phyloP scores from a whole-genome alignment of 2,329 filamentous ascomycete species.

The Colletotrichum cuscutae region DNA sequence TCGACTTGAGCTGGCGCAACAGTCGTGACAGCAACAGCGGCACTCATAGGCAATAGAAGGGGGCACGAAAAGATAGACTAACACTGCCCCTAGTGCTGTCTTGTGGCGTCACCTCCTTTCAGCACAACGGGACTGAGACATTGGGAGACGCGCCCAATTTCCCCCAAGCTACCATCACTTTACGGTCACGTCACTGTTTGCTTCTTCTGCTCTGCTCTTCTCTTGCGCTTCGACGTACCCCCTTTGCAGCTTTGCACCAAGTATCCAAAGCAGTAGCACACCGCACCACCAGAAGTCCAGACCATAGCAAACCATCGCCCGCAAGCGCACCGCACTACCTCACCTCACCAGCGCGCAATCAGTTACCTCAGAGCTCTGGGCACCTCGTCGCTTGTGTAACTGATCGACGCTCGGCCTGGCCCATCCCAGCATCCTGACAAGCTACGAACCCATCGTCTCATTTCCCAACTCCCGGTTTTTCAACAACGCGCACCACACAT shows the following conservation, averaged over 20 bases:
- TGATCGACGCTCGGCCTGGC: slow-evolving; percentile 7
- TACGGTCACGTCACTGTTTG: slow-evolving; percentile 22
- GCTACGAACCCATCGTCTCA: slow-evolving; percentile 21
- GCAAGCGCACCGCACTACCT: not conserved
- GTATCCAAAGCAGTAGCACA: slow-evolving; percentile 2
- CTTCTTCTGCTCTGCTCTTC: slow-evolving; percentile 1
- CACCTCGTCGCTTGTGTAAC: slow-evolving; percentile 14
- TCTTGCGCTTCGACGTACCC: not conserved
- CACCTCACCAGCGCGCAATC: not conserved
- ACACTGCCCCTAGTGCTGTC: slow-evolving; percentile 17
- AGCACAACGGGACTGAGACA: slow-evolving; percentile 29
- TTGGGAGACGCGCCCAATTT: slow-evolving; percentile 32
- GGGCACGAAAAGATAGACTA: slow-evolving; percentile 12
- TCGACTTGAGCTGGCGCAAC: not conserved
- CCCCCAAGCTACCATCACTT: not conserved
- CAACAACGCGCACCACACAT: slow-evolving; percentile 12
- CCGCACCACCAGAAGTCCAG: not conserved
- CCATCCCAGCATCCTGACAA: not conserved
- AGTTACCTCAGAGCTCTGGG: slow-evolving; percentile 14
- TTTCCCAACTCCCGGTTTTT: slow-evolving; percentile 32
- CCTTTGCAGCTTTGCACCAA: not conserved
- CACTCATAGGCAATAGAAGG: not conserved
- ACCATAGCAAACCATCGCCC: not conserved
- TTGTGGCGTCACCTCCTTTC: slow-evolving; percentile 33
- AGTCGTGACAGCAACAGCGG: not conserved